Percentiles rank a stretch among this genome's conserved stretches.
Conservation (phyloP, 1,284 basidiomycete species). For the Sphagnurus paluster region DNA sequence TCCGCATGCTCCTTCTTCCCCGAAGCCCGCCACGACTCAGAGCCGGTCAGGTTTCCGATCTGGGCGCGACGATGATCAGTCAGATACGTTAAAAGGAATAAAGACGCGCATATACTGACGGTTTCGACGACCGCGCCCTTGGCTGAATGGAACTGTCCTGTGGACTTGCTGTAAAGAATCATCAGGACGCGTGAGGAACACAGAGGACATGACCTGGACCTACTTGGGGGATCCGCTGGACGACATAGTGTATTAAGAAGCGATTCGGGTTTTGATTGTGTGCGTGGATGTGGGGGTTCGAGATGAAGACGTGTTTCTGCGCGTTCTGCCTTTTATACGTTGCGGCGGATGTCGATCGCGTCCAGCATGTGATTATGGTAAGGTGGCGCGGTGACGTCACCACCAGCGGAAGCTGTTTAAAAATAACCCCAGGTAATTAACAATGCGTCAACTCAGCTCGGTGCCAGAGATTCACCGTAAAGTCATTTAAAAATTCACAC, state of each 20-base stretch:
- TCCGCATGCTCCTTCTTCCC: constrained; percentile 64
- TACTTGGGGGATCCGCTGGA: constrained; percentile 22
- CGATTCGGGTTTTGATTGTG: constrained; percentile 1
- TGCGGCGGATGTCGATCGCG: constrained; percentile 5
- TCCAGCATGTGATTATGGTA: constrained; percentile 12
- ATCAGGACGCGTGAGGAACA: neutral
- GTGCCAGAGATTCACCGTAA: no score
- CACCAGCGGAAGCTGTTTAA: neutral
- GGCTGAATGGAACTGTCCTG: constrained; percentile 7
- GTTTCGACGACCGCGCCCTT: constrained; percentile 45
- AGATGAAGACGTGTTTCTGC: neutral
- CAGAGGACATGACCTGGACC: neutral
- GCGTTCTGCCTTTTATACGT: constrained; percentile 11
- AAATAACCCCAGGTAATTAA: no score
- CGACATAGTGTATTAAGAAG: constrained; percentile 14
- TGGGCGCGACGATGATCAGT: constrained; percentile 14
- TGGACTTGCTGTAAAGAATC: constrained; percentile 2
- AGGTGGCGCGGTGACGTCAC: constrained; percentile 12
- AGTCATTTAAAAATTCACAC: no score
- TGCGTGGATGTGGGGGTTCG: neutral
- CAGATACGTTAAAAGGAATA: constrained; percentile 4
- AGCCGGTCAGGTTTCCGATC: constrained; percentile 51
- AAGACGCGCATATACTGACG: constrained; percentile 28
- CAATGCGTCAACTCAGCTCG: no score
- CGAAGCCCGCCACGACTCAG: constrained; percentile 46